Evolutionary conservation across 2,329 filamentous ascomycete species (phyloP), one percentile per base, ranked within the genome.

Genomic region (Pseudogymnoascus sp.): DNA sequence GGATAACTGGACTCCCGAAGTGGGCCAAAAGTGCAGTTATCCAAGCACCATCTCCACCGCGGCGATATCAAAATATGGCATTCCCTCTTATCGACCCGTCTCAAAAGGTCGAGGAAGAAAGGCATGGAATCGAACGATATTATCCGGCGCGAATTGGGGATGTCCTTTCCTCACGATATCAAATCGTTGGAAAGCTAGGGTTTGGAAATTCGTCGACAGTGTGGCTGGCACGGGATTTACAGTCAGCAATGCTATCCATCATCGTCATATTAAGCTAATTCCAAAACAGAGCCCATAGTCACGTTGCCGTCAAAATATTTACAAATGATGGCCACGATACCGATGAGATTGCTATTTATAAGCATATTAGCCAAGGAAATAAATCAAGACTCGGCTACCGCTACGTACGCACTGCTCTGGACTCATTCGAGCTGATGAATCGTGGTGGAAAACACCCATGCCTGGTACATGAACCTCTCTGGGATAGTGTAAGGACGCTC

Each of bases 401-500:
- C 14, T 68, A 67, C 1, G 66, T 77, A 3, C 71, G 75, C 33
- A 60, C 66, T 8, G 65, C 76, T 0, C 68, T 77, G 0, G 75
- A 76, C 66, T 72, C 67, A 9, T 78, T 78, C 62, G 64, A 74
- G 4, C 60, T 78, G 4, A 23, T 60, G 8, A 72, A 75, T 3
- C 71, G 74, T 2, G 71, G 73, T 19, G 71, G 71, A 3, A 62
- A 61, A 19, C 75, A 78, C 55, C 66, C 64, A 30, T 75, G 73
- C 60, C 66, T 78, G 0, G 72, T 76, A 11, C 74, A 78, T 68
- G 71, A 70, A 6, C 77, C 76, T 14, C 69, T 80, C 22, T 78
- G 74, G 72, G 76, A 80, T 42, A 80, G 73, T 67, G 66, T 77
- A 0, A 62, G 70, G 52, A 67, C 69, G 2, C 76, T 80, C 36